Conservation (phyloP, 257 asterid species). For the Solanum sparsipilum region DNA sequence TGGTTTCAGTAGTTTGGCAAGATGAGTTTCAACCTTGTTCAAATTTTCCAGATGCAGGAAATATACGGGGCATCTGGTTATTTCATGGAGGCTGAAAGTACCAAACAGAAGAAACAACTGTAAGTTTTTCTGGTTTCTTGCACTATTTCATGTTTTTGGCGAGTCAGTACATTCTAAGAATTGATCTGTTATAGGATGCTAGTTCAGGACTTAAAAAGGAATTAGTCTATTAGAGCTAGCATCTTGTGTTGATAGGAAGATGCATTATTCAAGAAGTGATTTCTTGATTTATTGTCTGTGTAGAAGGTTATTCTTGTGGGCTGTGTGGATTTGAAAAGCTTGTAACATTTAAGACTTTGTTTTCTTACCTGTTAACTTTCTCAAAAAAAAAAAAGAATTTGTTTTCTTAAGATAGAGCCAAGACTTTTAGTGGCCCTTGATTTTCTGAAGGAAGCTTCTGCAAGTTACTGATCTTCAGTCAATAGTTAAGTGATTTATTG, state of each 20-base stretch:
- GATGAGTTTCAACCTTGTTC: not conserved
- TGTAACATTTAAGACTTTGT: not conserved
- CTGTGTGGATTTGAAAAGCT: not conserved
- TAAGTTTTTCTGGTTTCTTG: conserved; percentile 5
- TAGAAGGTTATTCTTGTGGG: not conserved
- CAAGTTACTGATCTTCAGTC: not conserved
- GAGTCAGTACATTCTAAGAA: not conserved
- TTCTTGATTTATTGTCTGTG: not conserved
- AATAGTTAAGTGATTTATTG: not conserved
- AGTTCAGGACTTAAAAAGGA: not conserved
- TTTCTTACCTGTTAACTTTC: not conserved
- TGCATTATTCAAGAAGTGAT: not conserved
- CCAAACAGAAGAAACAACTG: conserved; percentile 32
- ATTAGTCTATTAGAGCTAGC: not conserved
- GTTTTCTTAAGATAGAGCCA: not conserved
- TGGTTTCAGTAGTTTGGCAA: not conserved
- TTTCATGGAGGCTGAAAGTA: conserved; percentile 39
- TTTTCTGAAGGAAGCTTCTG: not conserved
- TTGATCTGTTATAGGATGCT: not conserved
- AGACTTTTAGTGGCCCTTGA: not conserved
- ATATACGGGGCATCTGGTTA: conserved; percentile 85
- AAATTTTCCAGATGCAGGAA: conserved; percentile 62
- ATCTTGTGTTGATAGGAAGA: not conserved
- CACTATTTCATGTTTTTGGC: not conserved
- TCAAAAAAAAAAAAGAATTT: not conserved